Evolutionary conservation across 371 early-diverging fungal genomes (phyloP), one percentile per base, ranked within the genome.

Genomic region (Globomyces sp.): DNA sequence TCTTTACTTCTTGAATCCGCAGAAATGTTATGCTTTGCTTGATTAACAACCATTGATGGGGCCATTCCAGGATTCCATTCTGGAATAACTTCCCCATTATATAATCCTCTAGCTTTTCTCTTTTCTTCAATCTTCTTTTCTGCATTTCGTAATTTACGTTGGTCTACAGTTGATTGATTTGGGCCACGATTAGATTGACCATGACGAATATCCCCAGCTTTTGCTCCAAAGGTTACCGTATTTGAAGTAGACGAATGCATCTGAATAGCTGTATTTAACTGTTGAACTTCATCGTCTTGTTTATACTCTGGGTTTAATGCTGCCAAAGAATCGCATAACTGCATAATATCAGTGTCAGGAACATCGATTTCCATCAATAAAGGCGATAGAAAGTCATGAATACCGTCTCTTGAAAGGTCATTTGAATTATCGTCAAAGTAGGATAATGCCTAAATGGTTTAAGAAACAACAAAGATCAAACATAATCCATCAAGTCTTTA

Each of bases 81-180:
- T 1, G 80, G 80, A 58, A 80, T 82, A 34, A 88, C 90, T 64
- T 89, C 89, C 13, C 90, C 89, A 65, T 91, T 93, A 65, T 89
- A 89, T 47, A 80, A 79, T 43, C 81, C 79, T 51, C 89, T 88
- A 48, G 95, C 87, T 72, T 92, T 93, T 71, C 91, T 86, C 82
- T 95, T 95, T 70, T 88, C 86, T 6, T 90, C 92, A 73, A 94
- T 64, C 63, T 79, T 92, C 79, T 92, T 90, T 79, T 96, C 96
- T n/a, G 95, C 96, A 73, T 93, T 93, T 65, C 90, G 86, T 66
- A 98, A 80, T 74, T 94, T 94, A 61, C 87, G 85, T 65, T 90
- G 86, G 67, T 96, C 94, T 13, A 96, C 98, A 72, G 92, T 90
- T 13, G 93, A 89, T 36, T 40, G 11, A 37, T 50, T 53, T 1